Evolutionary conservation across 345 rosid genomes (phyloP).

Genomic region (Dovyalis caffra): DNA sequence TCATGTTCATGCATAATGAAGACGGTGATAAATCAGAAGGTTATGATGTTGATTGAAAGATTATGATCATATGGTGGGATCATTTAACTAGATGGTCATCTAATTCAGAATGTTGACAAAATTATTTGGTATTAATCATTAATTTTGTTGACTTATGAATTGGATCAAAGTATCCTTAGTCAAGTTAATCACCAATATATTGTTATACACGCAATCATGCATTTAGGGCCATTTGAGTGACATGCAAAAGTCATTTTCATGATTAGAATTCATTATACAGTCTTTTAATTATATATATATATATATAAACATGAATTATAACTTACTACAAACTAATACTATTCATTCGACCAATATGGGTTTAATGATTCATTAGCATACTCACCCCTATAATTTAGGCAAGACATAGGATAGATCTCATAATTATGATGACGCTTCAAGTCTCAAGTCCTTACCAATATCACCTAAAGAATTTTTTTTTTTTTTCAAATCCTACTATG

Average conservation of each 20-base stretch:
- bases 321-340: no score
- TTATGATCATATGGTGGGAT: conserved; percentile 7
- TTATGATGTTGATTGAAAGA: conserved; percentile 6
- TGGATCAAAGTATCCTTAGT: conserved; percentile 8
- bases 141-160: conserved; percentile 10
- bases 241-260: conserved; percentile 9
- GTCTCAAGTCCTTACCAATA: not conserved
- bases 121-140: conserved; percentile 1
- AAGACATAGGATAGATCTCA: no score
- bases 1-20: not conserved
- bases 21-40: not conserved
- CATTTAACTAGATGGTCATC: conserved; percentile 2
- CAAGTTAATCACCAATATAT: not conserved
- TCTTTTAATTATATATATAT: not conserved
- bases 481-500: not conserved
- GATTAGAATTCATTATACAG: not conserved
- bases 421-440: not conserved
- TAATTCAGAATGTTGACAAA: conserved; percentile 11
- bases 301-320: not conserved
- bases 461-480: not conserved
- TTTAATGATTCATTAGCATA: no score
- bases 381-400: no score
- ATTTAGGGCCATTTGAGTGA: not conserved
- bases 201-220: conserved; percentile 7
- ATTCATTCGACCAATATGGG: no score